Percentiles rank a stretch among this genome's conserved stretches.
phyloP scores from a whole-genome alignment of 2,329 filamentous ascomycete species.

The Mycosphaerella sp. region DNA sequence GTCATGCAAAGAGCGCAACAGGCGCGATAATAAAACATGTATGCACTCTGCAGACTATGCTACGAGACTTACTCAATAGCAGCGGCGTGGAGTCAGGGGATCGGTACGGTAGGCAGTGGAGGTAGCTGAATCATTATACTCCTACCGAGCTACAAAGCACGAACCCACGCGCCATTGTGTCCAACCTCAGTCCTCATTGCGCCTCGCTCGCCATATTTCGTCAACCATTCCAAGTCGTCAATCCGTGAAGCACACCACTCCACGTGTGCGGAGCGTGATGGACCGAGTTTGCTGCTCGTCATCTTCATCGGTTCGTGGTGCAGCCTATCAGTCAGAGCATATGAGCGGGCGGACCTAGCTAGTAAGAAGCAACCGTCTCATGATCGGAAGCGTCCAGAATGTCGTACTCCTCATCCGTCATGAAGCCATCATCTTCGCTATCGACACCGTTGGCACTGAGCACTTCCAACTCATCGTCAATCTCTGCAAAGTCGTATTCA shows the following conservation, averaged over 20 bases:
- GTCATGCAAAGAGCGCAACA: no score
- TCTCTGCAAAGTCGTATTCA: slow-evolving; percentile 43
- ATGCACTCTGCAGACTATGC: no score
- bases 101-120: neutral
- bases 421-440: slow-evolving; percentile 63
- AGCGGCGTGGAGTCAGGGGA: neutral
- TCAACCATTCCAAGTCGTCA: neutral
- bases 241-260: neutral
- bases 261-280: neutral
- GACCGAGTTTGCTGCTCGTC: neutral
- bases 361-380: slow-evolving; percentile 46
- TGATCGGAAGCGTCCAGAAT: slow-evolving; percentile 93
- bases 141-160: neutral
- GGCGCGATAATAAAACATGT: no score
- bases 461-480: slow-evolving; percentile 46
- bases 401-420: slow-evolving; percentile 98
- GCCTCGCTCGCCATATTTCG: neutral
- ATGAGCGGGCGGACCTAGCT: slow-evolving; percentile 1
- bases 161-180: neutral
- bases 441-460: slow-evolving; percentile 51
- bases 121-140: neutral
- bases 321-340: slow-evolving; percentile 2
- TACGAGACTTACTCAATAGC: no score
- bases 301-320: neutral
- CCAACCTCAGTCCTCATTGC: neutral